A percentile compares a stretch with the other conserved stretches of the same genome.
These are phyloP conservation scores for Kodamaea hsintzibuensis DNA, from an alignment of 805 yeast species.

Conservation along the genomic window DNA sequence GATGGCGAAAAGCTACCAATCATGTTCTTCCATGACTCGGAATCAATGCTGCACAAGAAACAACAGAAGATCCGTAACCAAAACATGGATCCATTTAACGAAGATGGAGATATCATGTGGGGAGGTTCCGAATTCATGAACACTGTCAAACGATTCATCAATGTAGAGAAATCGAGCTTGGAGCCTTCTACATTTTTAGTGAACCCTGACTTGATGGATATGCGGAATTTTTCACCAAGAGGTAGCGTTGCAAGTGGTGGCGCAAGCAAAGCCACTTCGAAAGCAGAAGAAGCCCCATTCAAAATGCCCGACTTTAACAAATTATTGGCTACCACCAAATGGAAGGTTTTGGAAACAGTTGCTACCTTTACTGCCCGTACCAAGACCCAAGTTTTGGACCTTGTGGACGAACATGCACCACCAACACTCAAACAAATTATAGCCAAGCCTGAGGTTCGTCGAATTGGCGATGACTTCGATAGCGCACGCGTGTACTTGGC, in stretches of 20 bases:
- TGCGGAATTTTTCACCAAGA: conserved; percentile 53
- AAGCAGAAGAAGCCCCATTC: conserved; percentile 19
- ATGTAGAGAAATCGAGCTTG: conserved; percentile 64
- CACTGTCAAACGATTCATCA: conserved; percentile 53
- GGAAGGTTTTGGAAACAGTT: conserved; percentile 82
- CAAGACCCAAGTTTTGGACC: conserved; percentile 56
- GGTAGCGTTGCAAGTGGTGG: conserved; percentile 7
- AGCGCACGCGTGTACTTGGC: conserved; percentile 90
- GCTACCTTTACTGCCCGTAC: conserved; percentile 67
- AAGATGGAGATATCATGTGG: conserved; percentile 66
- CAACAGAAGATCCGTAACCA: conserved; percentile 61
- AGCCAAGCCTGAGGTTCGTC: conserved; percentile 75
- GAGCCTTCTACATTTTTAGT: conserved; percentile 74
- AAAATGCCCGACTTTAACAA: conserved; percentile 43
- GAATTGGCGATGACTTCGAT: conserved; percentile 86
- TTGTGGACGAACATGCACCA: conserved; percentile 67
- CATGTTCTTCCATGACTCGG: conserved; percentile 89
- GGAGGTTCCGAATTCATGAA: conserved; percentile 83
- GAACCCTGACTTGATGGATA: conserved; percentile 73
- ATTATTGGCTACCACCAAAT: conserved; percentile 67
- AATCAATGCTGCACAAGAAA: conserved; percentile 68
- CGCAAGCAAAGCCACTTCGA: background rate
- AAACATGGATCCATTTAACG: conserved; percentile 73
- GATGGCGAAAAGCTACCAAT: conserved; percentile 74
- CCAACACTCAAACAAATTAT: conserved; percentile 57